Evolutionary conservation across 495 filamentous ascomycete species (phyloP), one percentile per base, ranked within the genome.

Genomic region (Penicillium bialowiezense): DNA sequence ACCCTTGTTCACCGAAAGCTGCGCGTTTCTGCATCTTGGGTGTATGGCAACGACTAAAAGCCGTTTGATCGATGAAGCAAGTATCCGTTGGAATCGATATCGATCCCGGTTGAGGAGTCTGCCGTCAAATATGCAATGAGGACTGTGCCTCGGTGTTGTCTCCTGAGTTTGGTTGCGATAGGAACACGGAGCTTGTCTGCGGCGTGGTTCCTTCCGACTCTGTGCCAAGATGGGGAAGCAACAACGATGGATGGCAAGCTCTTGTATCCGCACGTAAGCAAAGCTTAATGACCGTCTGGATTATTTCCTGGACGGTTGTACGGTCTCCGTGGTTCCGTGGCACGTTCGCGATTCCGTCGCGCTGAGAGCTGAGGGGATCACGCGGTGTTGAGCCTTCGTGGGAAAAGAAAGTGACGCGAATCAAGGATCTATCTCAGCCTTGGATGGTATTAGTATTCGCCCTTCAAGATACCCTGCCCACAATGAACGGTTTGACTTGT

Each of bases 11-110:
- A 51, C 68, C 64, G 56, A 67, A 51, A 21, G 66, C 66, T 15
- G 35, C 35, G 49, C 70, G 65, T 65, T 73, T 73, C 42, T 65
- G 69, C 70, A 73, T 73, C 26, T 64, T 54, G 20, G 21, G 23
- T n/a, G 26, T 47, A 15, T 24, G 50, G 17, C 21, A n/a, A 21
- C 24, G 40, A 19, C 15, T 15, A 33, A 19, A 18, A 15, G 31
- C 33, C 50, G 19, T 33, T 44, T 23, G 45, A 10, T 50, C 44
- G 29, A 41, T 14, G 23, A 46, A 19, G 23, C 37, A 23, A 34
- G 33, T 49, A 50, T 43, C 42, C 35, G 36, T 51, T 32, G 38
- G 40, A 37, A 45, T 37, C 29, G 26, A 58, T 10, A 4, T 18
- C 35, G 18, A 51, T 28, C 44, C 2, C 28, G 31, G 8, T 9